A percentile compares a stretch with the other conserved stretches of the same genome.
Evolutionary conservation across 768 basidiomycete species (phyloP).

Genomic region (Auriscalpium microsporum): DNA sequence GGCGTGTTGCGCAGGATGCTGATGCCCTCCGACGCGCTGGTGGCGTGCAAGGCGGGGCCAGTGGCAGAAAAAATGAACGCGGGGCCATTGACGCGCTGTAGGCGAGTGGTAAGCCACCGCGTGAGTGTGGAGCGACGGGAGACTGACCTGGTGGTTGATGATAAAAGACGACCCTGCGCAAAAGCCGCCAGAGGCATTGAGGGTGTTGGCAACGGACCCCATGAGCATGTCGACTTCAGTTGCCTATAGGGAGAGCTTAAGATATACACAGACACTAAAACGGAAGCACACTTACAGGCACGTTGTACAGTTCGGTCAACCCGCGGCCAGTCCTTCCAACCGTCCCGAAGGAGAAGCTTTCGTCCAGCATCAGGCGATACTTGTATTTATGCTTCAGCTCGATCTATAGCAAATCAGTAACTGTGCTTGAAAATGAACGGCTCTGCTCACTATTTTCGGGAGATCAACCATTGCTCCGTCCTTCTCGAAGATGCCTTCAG

Average conservation of each 20-base stretch:
- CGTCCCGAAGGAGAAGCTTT: slow-evolving; percentile 87
- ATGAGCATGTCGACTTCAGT: slow-evolving; percentile 91
- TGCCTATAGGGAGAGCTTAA: slow-evolving; percentile 37
- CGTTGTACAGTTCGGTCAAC: slow-evolving; percentile 88
- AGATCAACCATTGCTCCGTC: slow-evolving; percentile 90
- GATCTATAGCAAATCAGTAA: slow-evolving; percentile 40
- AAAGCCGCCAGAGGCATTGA: slow-evolving; percentile 86
- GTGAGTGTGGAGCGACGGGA: background rate
- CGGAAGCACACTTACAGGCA: slow-evolving; percentile 52
- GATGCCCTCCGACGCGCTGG: slow-evolving; percentile 81
- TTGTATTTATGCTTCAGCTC: slow-evolving; percentile 95
- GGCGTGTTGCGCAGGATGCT: slow-evolving; percentile 69
- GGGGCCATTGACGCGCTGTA: slow-evolving; percentile 87
- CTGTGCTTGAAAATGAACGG: background rate
- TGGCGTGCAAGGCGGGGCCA: slow-evolving; percentile 83
- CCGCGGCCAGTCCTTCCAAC: slow-evolving; percentile 93
- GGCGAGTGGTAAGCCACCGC: background rate
- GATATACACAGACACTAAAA: no score
- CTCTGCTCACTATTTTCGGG: slow-evolving; percentile 72
- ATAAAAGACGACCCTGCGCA: slow-evolving; percentile 83
- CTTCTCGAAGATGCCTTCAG: slow-evolving; percentile 94
- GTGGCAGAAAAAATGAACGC: slow-evolving; percentile 96
- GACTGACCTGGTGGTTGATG: slow-evolving; percentile 74
- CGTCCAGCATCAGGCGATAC: slow-evolving; percentile 90
- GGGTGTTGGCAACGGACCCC: slow-evolving; percentile 78